Conservation (phyloP, 1,284 basidiomycete genomes). For the Fomitopsis schrenkii region DNA sequence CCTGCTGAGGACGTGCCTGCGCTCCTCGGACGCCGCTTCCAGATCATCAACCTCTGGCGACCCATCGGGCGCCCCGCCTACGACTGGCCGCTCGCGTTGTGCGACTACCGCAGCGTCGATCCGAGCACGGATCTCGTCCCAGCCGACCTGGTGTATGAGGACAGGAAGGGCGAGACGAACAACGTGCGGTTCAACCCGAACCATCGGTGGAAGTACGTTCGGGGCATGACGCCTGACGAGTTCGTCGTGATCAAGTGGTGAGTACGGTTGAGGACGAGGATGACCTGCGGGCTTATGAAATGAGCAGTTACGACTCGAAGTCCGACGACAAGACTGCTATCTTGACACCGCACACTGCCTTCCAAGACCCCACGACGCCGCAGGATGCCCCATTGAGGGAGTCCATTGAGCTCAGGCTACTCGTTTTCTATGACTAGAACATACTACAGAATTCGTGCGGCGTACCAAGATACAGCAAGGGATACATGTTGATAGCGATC, state of each 20-base stretch:
- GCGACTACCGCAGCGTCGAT: conserved; percentile 56
- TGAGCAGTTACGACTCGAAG: conserved; percentile 43
- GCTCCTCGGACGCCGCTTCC: conserved; percentile 45
- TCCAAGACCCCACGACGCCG: conserved; percentile 49
- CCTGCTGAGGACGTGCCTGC: conserved; percentile 41
- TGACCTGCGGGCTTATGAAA: neutral
- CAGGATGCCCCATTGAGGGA: conserved; percentile 42
- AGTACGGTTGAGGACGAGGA: conserved; percentile 16
- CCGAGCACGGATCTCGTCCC: conserved; percentile 42
- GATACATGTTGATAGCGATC: neutral
- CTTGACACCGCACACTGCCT: conserved; percentile 57
- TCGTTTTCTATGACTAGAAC: conserved; percentile 53
- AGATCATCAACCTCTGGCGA: conserved; percentile 74
- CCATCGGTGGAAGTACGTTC: conserved; percentile 64
- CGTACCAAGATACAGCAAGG: neutral
- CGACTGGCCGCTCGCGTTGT: conserved; percentile 60
- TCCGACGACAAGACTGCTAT: conserved; percentile 46
- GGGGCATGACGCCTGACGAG: conserved; percentile 60
- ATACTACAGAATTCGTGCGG: too few species aligned
- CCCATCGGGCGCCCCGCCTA: conserved; percentile 50
- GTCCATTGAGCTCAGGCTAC: conserved; percentile 53
- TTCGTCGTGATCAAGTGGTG: conserved; percentile 66
- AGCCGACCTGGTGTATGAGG: conserved; percentile 47
- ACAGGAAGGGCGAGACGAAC: conserved; percentile 55
- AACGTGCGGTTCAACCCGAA: conserved; percentile 47